These are phyloP conservation scores for Cytospora paraplurivora DNA, from an alignment of 2,329 filamentous ascomycete species.

Conservation along the genomic window DNA sequence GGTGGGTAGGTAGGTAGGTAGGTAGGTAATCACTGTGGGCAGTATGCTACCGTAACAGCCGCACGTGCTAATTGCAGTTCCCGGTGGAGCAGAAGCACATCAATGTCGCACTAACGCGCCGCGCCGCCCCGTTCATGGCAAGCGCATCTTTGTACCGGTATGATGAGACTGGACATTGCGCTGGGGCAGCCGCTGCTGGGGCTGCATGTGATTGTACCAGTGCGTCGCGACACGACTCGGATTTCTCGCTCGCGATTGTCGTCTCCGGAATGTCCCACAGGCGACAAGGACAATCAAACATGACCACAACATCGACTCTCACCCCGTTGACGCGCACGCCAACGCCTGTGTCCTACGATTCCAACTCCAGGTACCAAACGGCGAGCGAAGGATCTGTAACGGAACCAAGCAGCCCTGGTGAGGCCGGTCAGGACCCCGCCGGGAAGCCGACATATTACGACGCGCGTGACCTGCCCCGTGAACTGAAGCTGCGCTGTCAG, in stretches of 20 bases:
- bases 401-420: slow-evolving; percentile 31
- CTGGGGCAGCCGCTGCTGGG: neutral
- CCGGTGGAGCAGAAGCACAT: neutral
- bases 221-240: neutral
- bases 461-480: slow-evolving; percentile 59
- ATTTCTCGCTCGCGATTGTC: slow-evolving; percentile 3
- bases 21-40: no score
- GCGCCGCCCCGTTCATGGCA: neutral
- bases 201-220: neutral
- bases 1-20: no score
- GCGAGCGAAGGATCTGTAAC: slow-evolving; percentile 24
- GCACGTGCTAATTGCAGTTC: no score
- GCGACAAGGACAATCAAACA: slow-evolving; percentile 24
- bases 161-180: neutral
- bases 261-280: neutral
- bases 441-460: slow-evolving; percentile 48
- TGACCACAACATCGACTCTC: slow-evolving; percentile 35
- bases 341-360: slow-evolving; percentile 28
- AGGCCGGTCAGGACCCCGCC: neutral
- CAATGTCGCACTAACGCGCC: neutral
- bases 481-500: slow-evolving; percentile 66
- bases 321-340: slow-evolving; percentile 31
- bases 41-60: no score
- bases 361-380: slow-evolving; percentile 15
- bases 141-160: neutral